Conservation (phyloP, 176 grass and related monocot genomes). For the Cymbopogon citratus region DNA sequence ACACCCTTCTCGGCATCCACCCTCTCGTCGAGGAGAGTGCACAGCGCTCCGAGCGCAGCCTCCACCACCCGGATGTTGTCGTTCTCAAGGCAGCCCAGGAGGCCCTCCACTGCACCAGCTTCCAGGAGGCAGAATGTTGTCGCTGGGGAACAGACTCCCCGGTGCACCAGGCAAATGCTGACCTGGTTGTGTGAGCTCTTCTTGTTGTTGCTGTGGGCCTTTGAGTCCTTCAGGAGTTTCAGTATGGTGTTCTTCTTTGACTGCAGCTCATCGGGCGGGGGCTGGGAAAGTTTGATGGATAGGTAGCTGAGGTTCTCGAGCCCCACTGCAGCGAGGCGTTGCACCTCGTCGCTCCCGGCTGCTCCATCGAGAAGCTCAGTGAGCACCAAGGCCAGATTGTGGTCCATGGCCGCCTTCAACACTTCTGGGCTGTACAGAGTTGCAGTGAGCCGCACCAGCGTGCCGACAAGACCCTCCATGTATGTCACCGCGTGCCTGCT, state of each 20-base stretch:
- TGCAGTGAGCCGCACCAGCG: conserved; percentile 63
- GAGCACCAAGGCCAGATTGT: conserved; percentile 49
- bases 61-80: conserved; percentile 52
- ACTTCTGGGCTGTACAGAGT: conserved; percentile 69
- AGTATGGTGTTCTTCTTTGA: conserved; percentile 50
- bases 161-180: conserved; percentile 59
- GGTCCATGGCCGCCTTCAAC: conserved; percentile 42
- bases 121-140: conserved; percentile 68
- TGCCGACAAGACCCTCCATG: conserved; percentile 68
- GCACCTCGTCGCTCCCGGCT: conserved; percentile 51
- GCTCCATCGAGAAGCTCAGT: conserved; percentile 43
- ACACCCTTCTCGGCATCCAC: conserved; percentile 69
- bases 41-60: conserved; percentile 60
- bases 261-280: conserved; percentile 26
- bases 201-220: conserved; percentile 36
- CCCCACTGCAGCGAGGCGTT: conserved; percentile 59
- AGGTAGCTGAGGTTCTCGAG: conserved; percentile 75
- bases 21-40: conserved; percentile 67
- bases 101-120: conserved; percentile 43
- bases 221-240: conserved; percentile 39
- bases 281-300: conserved; percentile 64
- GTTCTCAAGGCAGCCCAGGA: conserved; percentile 57
- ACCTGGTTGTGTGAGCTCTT: neutral
- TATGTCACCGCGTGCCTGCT: conserved; percentile 45
- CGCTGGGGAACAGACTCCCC: conserved; percentile 46